These are phyloP conservation scores for Chionographis japonica DNA, from an alignment of 106 monocot species.

Conservation along the genomic window DNA sequence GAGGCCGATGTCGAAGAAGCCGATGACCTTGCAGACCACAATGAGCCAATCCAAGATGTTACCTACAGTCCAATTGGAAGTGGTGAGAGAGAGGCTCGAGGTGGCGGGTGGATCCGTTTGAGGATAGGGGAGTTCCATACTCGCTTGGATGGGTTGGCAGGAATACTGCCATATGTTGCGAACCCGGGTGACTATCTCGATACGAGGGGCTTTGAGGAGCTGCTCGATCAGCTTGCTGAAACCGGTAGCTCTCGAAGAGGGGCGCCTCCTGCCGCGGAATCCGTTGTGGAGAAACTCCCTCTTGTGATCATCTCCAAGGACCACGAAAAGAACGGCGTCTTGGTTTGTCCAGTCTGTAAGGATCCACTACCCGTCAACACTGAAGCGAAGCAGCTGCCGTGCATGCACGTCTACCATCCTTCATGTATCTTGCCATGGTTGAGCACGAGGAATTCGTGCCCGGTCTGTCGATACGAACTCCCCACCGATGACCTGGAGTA, in stretches of 20 bases:
- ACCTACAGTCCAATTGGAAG: slow-evolving; percentile 20
- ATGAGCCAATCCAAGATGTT: slow-evolving; percentile 18
- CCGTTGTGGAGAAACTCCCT: slow-evolving; percentile 50
- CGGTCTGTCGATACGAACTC: slow-evolving; percentile 83
- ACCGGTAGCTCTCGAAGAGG: slow-evolving; percentile 63
- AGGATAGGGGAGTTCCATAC: slow-evolving; percentile 19
- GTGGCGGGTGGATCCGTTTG: slow-evolving; percentile 24
- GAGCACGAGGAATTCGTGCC: slow-evolving; percentile 78
- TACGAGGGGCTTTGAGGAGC: slow-evolving; percentile 57
- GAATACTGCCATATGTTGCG: slow-evolving; percentile 18
- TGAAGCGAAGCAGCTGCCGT: slow-evolving; percentile 64
- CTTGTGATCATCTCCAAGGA: slow-evolving; percentile 44
- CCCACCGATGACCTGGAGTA: slow-evolving; percentile 82
- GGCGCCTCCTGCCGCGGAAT: slow-evolving; percentile 63
- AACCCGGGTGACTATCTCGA: slow-evolving; percentile 57
- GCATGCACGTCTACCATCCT: slow-evolving; percentile 73
- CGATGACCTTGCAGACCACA: slow-evolving; percentile 4
- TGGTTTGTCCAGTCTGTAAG: slow-evolving; percentile 86
- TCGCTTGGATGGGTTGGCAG: slow-evolving; percentile 24
- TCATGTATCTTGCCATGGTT: slow-evolving; percentile 86
- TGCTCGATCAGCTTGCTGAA: slow-evolving; percentile 74
- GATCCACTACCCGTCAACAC: slow-evolving; percentile 32
- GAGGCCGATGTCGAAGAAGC: slow-evolving; percentile 29
- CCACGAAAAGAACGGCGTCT: slow-evolving; percentile 46
- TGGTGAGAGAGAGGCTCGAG: slow-evolving; percentile 14